Percentiles rank a stretch among this genome's conserved stretches.
Evolutionary conservation across 805 yeast species (phyloP).

Genomic region (Cephaloascus fragrans): DNA sequence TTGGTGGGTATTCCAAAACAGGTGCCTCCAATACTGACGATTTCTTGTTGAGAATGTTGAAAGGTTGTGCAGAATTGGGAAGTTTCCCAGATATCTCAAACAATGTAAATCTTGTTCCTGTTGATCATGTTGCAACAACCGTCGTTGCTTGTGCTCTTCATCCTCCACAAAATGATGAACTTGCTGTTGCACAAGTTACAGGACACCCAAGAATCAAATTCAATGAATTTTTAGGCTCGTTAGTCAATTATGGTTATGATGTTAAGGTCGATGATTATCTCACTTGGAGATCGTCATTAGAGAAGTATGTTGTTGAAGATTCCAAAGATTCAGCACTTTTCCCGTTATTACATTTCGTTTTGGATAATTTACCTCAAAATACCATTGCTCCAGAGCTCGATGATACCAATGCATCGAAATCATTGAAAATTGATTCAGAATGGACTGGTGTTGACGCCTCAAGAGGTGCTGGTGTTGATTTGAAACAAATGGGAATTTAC

Average conservation of each 20-base stretch:
- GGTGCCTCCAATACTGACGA: slow-evolving; percentile 97
- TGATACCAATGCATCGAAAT: slow-evolving; percentile 69
- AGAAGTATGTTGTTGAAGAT: slow-evolving; percentile 64
- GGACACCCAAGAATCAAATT: slow-evolving; percentile 89
- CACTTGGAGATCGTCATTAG: slow-evolving; percentile 71
- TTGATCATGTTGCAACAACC: slow-evolving; percentile 93
- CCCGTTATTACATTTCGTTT: slow-evolving; percentile 89
- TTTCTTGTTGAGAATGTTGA: slow-evolving; percentile 86
- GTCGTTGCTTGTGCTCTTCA: slow-evolving; percentile 75
- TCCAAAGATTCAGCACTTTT: slow-evolving; percentile 78
- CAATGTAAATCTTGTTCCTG: slow-evolving; percentile 93
- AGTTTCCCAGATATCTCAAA: slow-evolving; percentile 77
- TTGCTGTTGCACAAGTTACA: slow-evolving; percentile 89
- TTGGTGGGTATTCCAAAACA: slow-evolving; percentile 72
- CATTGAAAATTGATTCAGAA: slow-evolving; percentile 49
- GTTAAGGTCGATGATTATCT: slow-evolving; percentile 57
- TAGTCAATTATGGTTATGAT: slow-evolving; percentile 64
- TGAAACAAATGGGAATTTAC: slow-evolving; percentile 60
- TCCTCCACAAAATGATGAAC: slow-evolving; percentile 46
- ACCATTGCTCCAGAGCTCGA: slow-evolving; percentile 95
- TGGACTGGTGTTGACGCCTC: slow-evolving; percentile 63
- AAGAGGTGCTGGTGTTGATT: slow-evolving; percentile 67
- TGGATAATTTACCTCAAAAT: slow-evolving; percentile 83
- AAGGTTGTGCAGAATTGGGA: slow-evolving; percentile 89
- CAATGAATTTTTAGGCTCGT: slow-evolving; percentile 60